Evolutionary conservation across 2,329 filamentous ascomycete species (phyloP).

Genomic region (Dissoconium aciculare): DNA sequence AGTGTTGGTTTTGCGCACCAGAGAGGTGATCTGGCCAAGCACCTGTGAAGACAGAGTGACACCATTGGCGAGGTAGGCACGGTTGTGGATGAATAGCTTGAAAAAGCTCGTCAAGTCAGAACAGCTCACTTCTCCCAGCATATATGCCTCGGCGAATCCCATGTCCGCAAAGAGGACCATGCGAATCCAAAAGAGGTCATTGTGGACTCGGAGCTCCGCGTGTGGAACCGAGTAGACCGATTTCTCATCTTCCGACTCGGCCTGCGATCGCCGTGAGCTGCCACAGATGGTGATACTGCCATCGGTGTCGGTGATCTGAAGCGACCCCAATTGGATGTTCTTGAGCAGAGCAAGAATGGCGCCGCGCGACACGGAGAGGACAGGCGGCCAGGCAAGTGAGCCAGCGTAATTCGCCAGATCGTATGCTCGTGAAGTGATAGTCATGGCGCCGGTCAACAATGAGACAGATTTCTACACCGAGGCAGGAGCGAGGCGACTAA

Average conservation of each 20-base stretch:
- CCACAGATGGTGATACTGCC: slow-evolving; percentile 30
- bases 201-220: slow-evolving; percentile 45
- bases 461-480: too few species aligned
- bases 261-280: slow-evolving; percentile 21
- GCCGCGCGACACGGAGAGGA: slow-evolving; percentile 32
- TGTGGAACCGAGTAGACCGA: slow-evolving; percentile 27
- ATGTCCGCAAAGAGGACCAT: slow-evolving; percentile 57
- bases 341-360: slow-evolving; percentile 32
- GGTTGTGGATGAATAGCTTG: slow-evolving; percentile 58
- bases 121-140: slow-evolving; percentile 56
- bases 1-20: slow-evolving; percentile 35
- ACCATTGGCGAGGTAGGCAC: slow-evolving; percentile 45
- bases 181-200: slow-evolving; percentile 56
- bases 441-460: slow-evolving; percentile 5
- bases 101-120: slow-evolving; percentile 54
- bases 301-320: slow-evolving; percentile 31
- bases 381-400: slow-evolving; percentile 33
- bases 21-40: slow-evolving; percentile 41
- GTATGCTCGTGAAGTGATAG: slow-evolving; percentile 25
- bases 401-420: slow-evolving; percentile 29
- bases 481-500: too few species aligned
- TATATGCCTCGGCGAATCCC: slow-evolving; percentile 60
- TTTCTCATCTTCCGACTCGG: slow-evolving; percentile 26
- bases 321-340: slow-evolving; percentile 32
- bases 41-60: slow-evolving; percentile 47